Conservation (phyloP, 2,329 filamentous ascomycete species). For the Grosmannia clavigera region DNA sequence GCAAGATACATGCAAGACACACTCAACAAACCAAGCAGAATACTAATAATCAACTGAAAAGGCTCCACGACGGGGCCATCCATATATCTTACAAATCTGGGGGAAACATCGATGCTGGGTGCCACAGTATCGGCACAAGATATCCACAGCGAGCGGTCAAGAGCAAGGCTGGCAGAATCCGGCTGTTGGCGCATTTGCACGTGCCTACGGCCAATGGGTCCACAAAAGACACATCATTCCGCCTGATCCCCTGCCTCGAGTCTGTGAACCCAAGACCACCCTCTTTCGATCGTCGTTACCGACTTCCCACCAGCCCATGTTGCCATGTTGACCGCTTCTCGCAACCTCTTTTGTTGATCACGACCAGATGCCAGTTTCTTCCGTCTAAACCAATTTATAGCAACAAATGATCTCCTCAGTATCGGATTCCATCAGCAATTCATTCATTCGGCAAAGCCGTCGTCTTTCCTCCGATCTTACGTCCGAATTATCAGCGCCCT, state of each 20-base stretch:
- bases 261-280: background rate
- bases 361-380: background rate
- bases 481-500: constrained; percentile 21
- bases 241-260: background rate
- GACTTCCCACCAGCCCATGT: background rate
- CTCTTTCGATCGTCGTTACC: background rate
- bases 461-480: constrained; percentile 38
- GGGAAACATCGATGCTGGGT: too few species aligned
- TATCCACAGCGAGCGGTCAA: background rate
- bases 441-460: constrained; percentile 52
- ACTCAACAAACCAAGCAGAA: too few species aligned
- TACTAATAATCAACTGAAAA: too few species aligned
- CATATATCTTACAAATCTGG: too few species aligned
- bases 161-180: background rate
- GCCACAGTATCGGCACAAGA: background rate
- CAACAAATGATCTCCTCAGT: constrained; percentile 47
- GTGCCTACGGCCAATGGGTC: background rate
- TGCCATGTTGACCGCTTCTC: background rate
- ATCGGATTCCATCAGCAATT: constrained; percentile 53
- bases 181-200: background rate
- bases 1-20: too few species aligned
- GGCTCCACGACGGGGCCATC: too few species aligned
- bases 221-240: background rate
- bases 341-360: background rate
- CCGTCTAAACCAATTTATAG: background rate